These are phyloP conservation scores for Saussurea involucrata DNA, from an alignment of 129 eudicot genomes.

Conservation along the genomic window DNA sequence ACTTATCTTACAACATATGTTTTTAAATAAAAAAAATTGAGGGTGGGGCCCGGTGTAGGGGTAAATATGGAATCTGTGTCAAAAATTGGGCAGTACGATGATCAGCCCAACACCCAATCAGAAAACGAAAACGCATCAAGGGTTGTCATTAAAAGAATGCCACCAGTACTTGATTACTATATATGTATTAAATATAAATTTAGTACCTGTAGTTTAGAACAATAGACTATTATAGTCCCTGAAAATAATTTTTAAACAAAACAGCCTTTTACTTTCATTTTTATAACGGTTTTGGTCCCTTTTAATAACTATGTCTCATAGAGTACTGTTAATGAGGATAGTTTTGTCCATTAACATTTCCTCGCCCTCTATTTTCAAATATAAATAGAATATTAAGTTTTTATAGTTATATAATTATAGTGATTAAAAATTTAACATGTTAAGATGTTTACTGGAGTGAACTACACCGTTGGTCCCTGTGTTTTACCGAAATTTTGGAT, in stretches of 20 bases:
- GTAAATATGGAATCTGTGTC: background rate
- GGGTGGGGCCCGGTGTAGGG: background rate
- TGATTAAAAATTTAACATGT: too few species aligned
- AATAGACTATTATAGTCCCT: background rate
- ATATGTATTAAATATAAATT: background rate
- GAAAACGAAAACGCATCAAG: conserved; percentile 18
- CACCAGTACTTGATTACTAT: background rate
- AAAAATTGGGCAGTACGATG: conserved; percentile 17
- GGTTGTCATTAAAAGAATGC: conserved; percentile 15
- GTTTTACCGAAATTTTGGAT: too few species aligned
- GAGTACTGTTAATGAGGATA: background rate
- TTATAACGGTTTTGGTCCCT: background rate
- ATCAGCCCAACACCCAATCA: conserved; percentile 28
- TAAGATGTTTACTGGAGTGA: too few species aligned
- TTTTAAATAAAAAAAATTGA: too few species aligned
- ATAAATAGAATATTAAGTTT: too few species aligned
- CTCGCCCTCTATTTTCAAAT: background rate
- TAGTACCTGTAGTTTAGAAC: background rate
- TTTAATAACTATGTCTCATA: background rate
- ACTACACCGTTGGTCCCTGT: too few species aligned
- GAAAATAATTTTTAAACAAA: background rate
- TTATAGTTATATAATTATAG: background rate
- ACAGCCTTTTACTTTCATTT: background rate
- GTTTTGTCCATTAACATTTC: background rate
- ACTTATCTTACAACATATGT: too few species aligned